These are phyloP conservation scores for Plasmodium knowlesi DNA, from an alignment of 169 alveolate genomes.

Conservation along the genomic window DNA sequence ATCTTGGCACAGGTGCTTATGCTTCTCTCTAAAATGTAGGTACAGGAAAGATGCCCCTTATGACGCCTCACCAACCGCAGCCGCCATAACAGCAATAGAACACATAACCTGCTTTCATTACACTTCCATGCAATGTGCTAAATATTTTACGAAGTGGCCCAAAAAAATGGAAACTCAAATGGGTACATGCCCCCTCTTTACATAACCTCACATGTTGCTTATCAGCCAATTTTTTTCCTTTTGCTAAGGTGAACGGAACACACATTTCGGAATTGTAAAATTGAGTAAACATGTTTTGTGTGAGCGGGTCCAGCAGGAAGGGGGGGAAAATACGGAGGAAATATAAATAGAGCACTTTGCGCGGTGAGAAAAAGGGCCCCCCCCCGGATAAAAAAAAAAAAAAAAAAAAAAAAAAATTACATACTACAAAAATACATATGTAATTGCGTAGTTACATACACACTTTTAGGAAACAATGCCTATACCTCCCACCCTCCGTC, in stretches of 20 bases:
- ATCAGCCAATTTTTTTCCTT: background rate
- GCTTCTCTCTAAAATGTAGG: background rate
- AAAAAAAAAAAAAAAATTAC: background rate
- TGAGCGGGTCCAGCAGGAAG: background rate
- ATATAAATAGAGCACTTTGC: background rate
- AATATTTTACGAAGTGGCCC: background rate
- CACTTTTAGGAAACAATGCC: background rate
- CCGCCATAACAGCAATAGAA: background rate
- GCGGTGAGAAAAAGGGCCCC: background rate
- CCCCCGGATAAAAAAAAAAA: too few species aligned
- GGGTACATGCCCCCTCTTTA: background rate
- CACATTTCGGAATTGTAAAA: background rate
- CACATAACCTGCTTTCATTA: background rate
- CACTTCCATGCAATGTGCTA: background rate
- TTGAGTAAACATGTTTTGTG: background rate
- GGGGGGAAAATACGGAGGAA: background rate
- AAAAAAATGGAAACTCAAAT: background rate
- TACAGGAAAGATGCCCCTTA: background rate
- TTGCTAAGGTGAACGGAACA: background rate
- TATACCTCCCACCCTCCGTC: background rate
- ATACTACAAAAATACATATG: constrained; percentile 5
- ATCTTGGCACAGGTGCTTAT: background rate
- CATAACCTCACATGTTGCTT: background rate
- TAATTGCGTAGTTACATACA: background rate
- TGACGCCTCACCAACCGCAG: background rate